Base-by-base conservation (phyloP, 306 rosid genomes). In the Medicago truncatula region DNA sequence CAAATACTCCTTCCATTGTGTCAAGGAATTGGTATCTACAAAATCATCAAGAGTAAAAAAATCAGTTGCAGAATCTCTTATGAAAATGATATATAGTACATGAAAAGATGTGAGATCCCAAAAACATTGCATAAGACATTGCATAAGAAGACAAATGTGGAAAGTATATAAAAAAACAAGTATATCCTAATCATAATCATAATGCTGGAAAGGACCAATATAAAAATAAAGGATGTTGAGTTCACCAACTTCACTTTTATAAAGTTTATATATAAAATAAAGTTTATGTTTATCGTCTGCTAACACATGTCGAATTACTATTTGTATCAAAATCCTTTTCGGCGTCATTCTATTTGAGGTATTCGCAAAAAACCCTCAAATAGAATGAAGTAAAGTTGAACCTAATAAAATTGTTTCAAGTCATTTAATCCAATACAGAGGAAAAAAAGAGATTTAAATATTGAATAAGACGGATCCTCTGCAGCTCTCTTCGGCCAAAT, bases 1-100 rank as follows among this genome's bases (percentile, higher is more conserved):
- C 71, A 34, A 76, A 63, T 16, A 75, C 3, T 28, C 75, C 3
- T 28, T 70, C 74, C 83, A 79, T 75, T 75, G 58, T 65, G 66
- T 73, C 70, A 67, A 67, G 40, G 7, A 41, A 18, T 54, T 54
- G 14, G 36, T 31, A 62, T 52, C 77, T 77, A 10, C 61, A 52
- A 17, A 28, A 31, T 46, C 3, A 56, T 17, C 50, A 49, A 16
- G 16, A 70, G 41, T 15, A 13, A 44, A 28, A 3, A 61, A 76
- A 61, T 31, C 38, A 69, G 62, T 38, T 72, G 18, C 4, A 65
- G 70, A 58, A 52, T 12, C 25, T 15, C 39, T 71, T 31, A 61
- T 61, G 67, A 31, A 61, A 61, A 61, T 3, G 31, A 23, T 12
- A 9, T 56, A 18, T 1, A 56, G 61, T 20, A 28, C 4, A 14